Base-by-base conservation (phyloP, 2,329 filamentous ascomycete species). In the Colletotrichum noveboracense region DNA sequence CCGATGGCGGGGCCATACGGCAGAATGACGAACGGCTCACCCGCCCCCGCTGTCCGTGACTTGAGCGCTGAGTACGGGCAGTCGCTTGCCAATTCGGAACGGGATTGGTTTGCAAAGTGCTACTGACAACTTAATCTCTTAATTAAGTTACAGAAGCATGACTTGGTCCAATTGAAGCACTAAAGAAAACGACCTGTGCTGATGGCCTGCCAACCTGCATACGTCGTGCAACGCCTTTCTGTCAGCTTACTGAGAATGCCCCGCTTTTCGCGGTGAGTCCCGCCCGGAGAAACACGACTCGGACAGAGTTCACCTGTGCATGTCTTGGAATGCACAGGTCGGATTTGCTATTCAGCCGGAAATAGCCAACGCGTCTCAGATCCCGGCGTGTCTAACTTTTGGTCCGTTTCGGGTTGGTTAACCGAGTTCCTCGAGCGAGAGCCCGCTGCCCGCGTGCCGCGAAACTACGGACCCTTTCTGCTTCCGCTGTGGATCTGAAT, bases 1-100 rank as follows among this genome's bases (percentile, higher is more conserved):
- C 70, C 58, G 73, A 68, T 58, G 56, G 70, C 69, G 73, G 73
- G 68, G 62, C 34, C 14, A 18, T 21, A 75, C 73, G 62, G 69
- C 69, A 62, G 9, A 36, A 60, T 67, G 62, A 28, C 32, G 62
- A 70, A 21, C 61, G 34, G 67, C 48, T 71, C 48, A 24, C 13
- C 52, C 24, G 61, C 24, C 12, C 13, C 55, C 21, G 18, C 48
- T 13, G 60, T 61, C 56, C 56, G 67, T 10, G n/a, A 12, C 0
- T 1, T 0, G 43, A 0, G 28, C n/a, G 10, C 43, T 21, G 43
- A 21, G 6, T 21, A 28, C 28, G 9, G 12, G n/a, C 14, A 28
- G 26, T 21, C 12, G 28, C 30, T 21, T 14, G 26, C 10, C 13
- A 32, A 34, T 10, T 16, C 7, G n/a, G 58, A 61, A 43, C 12